Conservation (phyloP, 1,284 basidiomycete genomes). For the Sanguinoderma infundibulare region DNA sequence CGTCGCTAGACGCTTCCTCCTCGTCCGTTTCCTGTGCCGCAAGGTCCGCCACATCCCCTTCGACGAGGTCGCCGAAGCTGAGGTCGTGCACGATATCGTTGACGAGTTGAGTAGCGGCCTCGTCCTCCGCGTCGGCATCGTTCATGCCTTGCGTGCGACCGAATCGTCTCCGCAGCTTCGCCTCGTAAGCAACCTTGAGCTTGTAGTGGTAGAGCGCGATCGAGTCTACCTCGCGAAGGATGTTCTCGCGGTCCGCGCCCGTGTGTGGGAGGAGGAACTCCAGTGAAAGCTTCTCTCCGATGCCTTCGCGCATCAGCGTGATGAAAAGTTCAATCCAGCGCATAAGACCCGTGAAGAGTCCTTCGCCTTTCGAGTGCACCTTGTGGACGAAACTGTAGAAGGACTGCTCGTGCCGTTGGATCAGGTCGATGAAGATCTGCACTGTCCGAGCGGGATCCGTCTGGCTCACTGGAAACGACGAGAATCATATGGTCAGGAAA, state of each 20-base stretch:
- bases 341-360: constrained; percentile 94
- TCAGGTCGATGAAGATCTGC: constrained; percentile 92
- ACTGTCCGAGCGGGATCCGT: constrained; percentile 88
- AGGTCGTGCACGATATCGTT: constrained; percentile 81
- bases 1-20: constrained; percentile 37
- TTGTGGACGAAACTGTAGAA: constrained; percentile 99
- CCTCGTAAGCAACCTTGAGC: constrained; percentile 89
- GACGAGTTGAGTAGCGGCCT: constrained; percentile 80
- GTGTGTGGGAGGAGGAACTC: constrained; percentile 87
- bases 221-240: constrained; percentile 85
- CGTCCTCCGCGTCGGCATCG: constrained; percentile 71
- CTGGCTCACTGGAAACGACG: constrained; percentile 64
- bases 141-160: constrained; percentile 55
- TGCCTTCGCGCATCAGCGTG: constrained; percentile 88
- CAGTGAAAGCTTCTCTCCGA: constrained; percentile 76
- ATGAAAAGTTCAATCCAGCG: constrained; percentile 97
- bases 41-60: constrained; percentile 79
- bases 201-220: constrained; percentile 91
- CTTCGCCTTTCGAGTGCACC: constrained; percentile 96
- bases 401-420: constrained; percentile 91
- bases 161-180: constrained; percentile 84
- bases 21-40: constrained; percentile 80
- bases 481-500: background rate
- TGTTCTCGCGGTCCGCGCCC: constrained; percentile 73
- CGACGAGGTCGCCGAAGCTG: constrained; percentile 77